Conservation (phyloP, 345 rosid species). For the Rubroshorea leprosula region DNA sequence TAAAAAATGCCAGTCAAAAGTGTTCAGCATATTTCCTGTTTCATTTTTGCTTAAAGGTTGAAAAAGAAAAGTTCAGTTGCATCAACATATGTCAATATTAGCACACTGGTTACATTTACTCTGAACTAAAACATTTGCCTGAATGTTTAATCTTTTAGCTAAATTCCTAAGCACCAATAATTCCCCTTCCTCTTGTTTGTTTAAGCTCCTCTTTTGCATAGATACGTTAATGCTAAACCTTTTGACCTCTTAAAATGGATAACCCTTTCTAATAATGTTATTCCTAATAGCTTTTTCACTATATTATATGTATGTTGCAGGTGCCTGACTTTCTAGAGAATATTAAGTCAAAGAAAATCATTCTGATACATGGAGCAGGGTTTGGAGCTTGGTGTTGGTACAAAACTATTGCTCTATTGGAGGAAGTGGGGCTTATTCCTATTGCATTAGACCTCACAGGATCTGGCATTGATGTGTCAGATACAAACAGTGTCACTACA, state of each 20-base stretch:
- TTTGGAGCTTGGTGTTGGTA: constrained; percentile 99
- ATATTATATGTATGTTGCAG: constrained; percentile 30
- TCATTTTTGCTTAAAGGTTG: no score
- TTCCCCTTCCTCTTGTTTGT: background rate
- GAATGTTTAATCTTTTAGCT: no score
- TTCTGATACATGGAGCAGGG: constrained; percentile 88
- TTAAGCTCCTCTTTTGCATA: background rate
- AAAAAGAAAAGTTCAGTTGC: no score
- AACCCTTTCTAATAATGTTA: background rate
- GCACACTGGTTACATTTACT: no score
- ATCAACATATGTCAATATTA: background rate
- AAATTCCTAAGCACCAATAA: background rate
- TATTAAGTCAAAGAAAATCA: constrained; percentile 48
- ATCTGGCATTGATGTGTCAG: constrained; percentile 70
- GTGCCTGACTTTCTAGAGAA: constrained; percentile 60
- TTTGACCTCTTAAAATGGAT: background rate
- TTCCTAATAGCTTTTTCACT: background rate
- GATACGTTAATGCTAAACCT: background rate
- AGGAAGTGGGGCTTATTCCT: constrained; percentile 77
- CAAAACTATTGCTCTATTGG: constrained; percentile 70
- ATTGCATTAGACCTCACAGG: constrained; percentile 77
- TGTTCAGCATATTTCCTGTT: no score
- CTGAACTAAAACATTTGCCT: background rate
- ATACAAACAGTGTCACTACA: constrained; percentile 57
- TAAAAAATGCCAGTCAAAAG: no score